Base-by-base conservation (phyloP, 2,329 filamentous ascomycete genomes). In the Nannizziopsis arthrosporioides region DNA sequence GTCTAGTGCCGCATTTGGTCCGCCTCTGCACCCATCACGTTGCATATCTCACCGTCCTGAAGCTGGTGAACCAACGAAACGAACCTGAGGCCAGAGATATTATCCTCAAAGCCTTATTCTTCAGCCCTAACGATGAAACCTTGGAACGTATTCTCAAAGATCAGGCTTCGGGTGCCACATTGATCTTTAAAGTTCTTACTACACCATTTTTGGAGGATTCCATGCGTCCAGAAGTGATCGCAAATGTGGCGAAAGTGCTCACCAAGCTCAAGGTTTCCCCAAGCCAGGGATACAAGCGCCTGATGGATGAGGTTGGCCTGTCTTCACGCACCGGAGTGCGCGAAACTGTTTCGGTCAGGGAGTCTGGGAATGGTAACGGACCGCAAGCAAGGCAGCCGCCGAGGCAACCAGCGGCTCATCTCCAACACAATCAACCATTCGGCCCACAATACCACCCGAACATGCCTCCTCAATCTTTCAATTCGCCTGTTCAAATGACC, bases 1-100 rank as follows among this genome's bases (percentile, higher is more conserved):
- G 89, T 57, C 79, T 98, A 18, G 87, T 95, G 12, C 89, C 92
- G 36, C 88, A 94, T 62, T 74, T 98, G 30, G 88, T 95, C 18
- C 87, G 95, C 62, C 76, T 98, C 5, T 96, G 92, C 74, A 96
- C 92, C 0, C 92, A 98, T 74, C 96, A 96, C 73, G 90, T 98
- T 48, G 92, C 92, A 0, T 96, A 96, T 61, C 74, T 96, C 52
- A 98, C 92, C 0, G 90, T 98, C 1, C 74, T 98, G 50, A 98
- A 98, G 72, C 88, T 96, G 44, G 94, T 98, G 67, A 98, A 98
- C 64, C 92, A 98, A 67, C 88, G 94, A 62, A 85, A 89, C 31
- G 92, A 98, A 68, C 76, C 85, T 0, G 90, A 96, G 53, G 92
- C 92, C 2, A 80, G 92, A 10, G 90, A 98, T 60, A 84, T 79